Conservation (phyloP, 2,329 filamentous ascomycete species). For the Colletotrichum acutatum region DNA sequence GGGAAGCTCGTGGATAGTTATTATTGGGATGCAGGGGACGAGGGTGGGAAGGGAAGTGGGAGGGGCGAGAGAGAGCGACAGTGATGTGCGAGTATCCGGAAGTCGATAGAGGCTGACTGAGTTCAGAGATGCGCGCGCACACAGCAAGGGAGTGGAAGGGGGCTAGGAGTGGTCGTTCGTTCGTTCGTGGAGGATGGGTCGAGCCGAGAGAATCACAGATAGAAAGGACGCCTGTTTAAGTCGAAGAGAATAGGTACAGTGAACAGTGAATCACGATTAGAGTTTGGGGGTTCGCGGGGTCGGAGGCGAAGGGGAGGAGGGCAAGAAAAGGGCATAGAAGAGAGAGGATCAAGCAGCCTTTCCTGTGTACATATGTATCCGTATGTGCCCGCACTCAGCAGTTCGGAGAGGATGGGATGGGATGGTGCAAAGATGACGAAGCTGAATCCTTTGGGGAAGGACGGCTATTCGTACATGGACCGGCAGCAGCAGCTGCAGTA, state of each 20-base stretch:
- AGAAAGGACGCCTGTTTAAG: background rate
- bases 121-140: background rate
- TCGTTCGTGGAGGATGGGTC: background rate
- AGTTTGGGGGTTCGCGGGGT: background rate
- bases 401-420: background rate
- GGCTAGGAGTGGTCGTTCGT: background rate
- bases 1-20: conserved; percentile 8
- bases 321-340: background rate
- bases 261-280: conserved; percentile 18
- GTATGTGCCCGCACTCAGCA: background rate
- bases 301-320: background rate
- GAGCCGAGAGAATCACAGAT: background rate
- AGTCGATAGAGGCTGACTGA: conserved; percentile 3
- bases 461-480: background rate
- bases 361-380: background rate
- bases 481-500: background rate
- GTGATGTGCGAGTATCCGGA: background rate
- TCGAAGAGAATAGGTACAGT: background rate
- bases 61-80: background rate
- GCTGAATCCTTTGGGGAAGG: conserved; percentile 16
- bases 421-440: conserved; percentile 33
- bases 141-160: conserved; percentile 16
- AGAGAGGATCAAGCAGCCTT: background rate
- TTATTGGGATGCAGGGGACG: conserved; percentile 25
- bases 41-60: conserved; percentile 10